Base-by-base conservation (phyloP, 805 yeast species). In the Lipomyces lipofer region DNA sequence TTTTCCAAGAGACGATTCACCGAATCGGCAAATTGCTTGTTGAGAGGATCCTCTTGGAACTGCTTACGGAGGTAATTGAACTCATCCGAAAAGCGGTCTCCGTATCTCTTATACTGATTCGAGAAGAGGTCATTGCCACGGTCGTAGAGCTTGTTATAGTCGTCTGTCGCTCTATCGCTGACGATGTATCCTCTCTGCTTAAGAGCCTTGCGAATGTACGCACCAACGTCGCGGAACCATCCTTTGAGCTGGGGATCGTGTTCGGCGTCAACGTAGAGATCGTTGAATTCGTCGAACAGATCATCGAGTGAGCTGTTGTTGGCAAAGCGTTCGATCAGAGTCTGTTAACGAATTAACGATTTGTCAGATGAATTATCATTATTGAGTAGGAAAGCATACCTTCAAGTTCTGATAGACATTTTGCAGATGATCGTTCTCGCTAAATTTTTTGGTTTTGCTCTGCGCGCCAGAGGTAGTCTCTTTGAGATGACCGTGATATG, bases 311-410 rank as follows among this genome's bases (percentile, higher is more conserved):
- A 52, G 2, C 59, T 43, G 27, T 52, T 49, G 35, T 60, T 59
- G 22, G 63, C 60, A 30, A 48, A 49, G 7, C 61, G 53, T 51
- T 60, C 64, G 25, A 60, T 46, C 19, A 60, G 47, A 13, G 40
- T 42, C 27, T 36, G 22, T 7, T 5, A n/a, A n/a, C n/a, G n/a
- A n/a, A n/a, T n/a, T n/a, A n/a, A n/a, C n/a, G n/a, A n/a, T n/a
- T n/a, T n/a, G n/a, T n/a, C n/a, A n/a, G n/a, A n/a, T n/a, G n/a
- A n/a, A n/a, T n/a, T n/a, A n/a, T n/a, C n/a, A n/a, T n/a, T n/a
- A n/a, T n/a, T n/a, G n/a, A n/a, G n/a, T n/a, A n/a, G n/a, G n/a
- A n/a, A n/a, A n/a, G n/a, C n/a, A n/a, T 19, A n/a, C 40, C 25
- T 36, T 30, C 43, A 60, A 45, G 19, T 51, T 43, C 25, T 7